Evolutionary conservation across 2,329 filamentous ascomycete genomes (phyloP), one percentile per base, ranked within the genome.

Genomic region (Aspergillus vadensis): DNA sequence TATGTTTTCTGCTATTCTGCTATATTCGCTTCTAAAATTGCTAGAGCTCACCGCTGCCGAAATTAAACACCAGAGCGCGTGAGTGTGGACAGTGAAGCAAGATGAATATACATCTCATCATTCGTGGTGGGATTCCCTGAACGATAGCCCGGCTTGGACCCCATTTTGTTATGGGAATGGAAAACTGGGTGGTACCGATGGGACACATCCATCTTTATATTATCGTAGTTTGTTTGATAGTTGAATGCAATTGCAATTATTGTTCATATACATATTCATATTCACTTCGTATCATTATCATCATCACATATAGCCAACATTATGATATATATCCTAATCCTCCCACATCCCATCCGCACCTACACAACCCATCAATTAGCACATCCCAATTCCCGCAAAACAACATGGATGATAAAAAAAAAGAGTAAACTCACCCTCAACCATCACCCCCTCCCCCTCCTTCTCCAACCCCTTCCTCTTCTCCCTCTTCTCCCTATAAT

Each of bases 51-150:
- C 77, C 81, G 77, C 80, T 76, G 76, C 72, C 80, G 73, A 78
- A 76, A 74, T 76, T 64, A 60, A 74, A 70, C 70, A 75, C 74
- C 74, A 82, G 80, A 80, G 78, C 79, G 80, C 70, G 79, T 77
- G 76, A 80, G 82, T 84, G 82, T 85, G 81, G 82, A 85, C 80
- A 80, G 70, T 76, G 82, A 83, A 84, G 82, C 82, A 79, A 85
- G 76, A 84, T 74, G 72, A 75, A 81, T 63, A 61, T 65, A 67
- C 66, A 63, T 59, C 61, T 69, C 65, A 69, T 67, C 57, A 66
- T 61, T 62, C 57, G 59, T 63, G 59, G 64, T 55, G 66, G 65
- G 69, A 68, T 69, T 77, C 75, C 76, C 71, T 69, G 73, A 71
- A 68, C 71, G 70, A 69, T 69, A 69, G 69, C 69, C 72, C 70